These are phyloP conservation scores for Fraxinus floribunda DNA, from an alignment of 305 asterid genomes.

Conservation along the genomic window DNA sequence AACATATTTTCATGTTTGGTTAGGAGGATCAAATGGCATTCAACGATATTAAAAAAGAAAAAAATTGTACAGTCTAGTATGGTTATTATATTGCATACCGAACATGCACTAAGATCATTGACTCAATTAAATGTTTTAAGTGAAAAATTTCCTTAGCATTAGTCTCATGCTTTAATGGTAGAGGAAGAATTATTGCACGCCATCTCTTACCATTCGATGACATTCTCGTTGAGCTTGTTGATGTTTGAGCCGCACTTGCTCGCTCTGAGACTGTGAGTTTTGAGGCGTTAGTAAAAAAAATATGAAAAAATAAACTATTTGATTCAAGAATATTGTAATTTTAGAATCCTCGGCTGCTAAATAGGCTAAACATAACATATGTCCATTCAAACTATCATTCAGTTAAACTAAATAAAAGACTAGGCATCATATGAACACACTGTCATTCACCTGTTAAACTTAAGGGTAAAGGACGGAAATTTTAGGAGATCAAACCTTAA, in stretches of 20 bases:
- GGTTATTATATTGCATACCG: neutral
- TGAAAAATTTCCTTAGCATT: neutral
- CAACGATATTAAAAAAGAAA: neutral
- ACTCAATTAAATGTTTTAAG: neutral
- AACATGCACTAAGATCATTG: neutral
- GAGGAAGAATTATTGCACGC: neutral
- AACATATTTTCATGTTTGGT: neutral
- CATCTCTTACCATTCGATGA: conserved; percentile 67
- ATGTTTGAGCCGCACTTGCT: conserved; percentile 63
- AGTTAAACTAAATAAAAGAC: neutral
- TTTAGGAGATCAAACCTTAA: neutral
- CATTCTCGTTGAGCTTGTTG: conserved; percentile 70
- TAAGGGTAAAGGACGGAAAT: neutral
- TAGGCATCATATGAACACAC: neutral
- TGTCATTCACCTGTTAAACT: neutral
- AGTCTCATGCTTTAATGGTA: conserved; percentile 7
- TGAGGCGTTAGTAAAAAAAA: neutral
- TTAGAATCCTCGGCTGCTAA: neutral
- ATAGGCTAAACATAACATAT: neutral
- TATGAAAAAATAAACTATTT: neutral
- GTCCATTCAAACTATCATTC: neutral
- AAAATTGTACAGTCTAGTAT: neutral
- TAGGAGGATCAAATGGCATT: neutral
- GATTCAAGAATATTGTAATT: neutral
- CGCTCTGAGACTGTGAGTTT: conserved; percentile 54